Percentiles rank a stretch among this genome's conserved stretches.
Evolutionary conservation across 768 basidiomycete genomes (phyloP).

Genomic region (Mycena latifolia): DNA sequence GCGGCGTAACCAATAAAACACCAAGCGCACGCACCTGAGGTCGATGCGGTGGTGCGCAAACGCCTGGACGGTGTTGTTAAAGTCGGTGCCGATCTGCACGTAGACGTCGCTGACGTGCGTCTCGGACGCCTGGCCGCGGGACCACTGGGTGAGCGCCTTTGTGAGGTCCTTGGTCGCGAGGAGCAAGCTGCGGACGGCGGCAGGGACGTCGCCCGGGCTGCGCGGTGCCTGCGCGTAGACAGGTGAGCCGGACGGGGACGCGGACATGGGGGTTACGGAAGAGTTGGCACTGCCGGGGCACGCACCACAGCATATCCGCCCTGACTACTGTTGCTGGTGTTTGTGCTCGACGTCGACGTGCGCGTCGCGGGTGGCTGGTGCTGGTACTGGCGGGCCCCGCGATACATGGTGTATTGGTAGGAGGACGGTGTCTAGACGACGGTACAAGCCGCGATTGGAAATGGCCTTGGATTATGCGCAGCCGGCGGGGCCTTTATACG

Average conservation of each 20-base stretch:
- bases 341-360: conserved; percentile 33
- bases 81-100: conserved; percentile 90
- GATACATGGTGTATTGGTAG: conserved; percentile 24
- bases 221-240: conserved; percentile 38
- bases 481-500: too few relatives aligned
- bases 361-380: conserved; percentile 16
- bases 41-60: conserved; percentile 82
- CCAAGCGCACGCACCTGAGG: conserved; percentile 69
- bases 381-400: too few relatives aligned
- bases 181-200: conserved; percentile 75
- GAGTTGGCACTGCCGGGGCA: background rate
- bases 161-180: conserved; percentile 88
- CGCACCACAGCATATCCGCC: conserved; percentile 17
- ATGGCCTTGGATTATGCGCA: too few relatives aligned
- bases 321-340: conserved; percentile 35
- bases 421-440: conserved; percentile 1
- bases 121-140: conserved; percentile 67
- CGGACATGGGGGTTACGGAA: conserved; percentile 21
- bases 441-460: too few relatives aligned
- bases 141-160: conserved; percentile 79
- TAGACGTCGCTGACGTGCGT: conserved; percentile 90
- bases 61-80: conserved; percentile 82
- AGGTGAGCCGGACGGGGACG: conserved; percentile 17
- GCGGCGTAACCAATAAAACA: background rate
- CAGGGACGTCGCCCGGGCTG: conserved; percentile 63